Evolutionary conservation across 2,329 filamentous ascomycete species (phyloP), one percentile per base, ranked within the genome.

Genomic region (Fusarium chlamydosporum): DNA sequence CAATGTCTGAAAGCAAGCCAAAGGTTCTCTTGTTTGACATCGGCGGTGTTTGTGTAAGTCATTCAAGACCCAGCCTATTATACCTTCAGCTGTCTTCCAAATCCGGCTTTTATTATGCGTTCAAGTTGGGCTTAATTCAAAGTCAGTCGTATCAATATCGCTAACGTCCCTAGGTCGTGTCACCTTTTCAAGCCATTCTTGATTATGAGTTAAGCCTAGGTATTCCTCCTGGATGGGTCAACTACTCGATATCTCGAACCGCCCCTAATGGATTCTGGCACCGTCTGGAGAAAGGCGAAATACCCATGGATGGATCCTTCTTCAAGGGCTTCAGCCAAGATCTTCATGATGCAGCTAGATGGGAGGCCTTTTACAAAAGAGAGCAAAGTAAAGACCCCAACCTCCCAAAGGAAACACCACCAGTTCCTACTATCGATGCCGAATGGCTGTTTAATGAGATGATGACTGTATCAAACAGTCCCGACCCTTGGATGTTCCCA

Each of bases 21-120:
- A 91, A 92, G 72, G 92, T 92, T 56, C 82, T 96, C 33, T 84
- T 99, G 23, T 98, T 98, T 79, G 96, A 99, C 80, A 96, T 99
- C 72, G 96, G 96, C 38, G 96, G 96, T 66, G 96, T 99, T 72
- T 96, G 93, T 85, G 95, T 97, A 91, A 85, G 93, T 89, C 42
- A 34, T 23, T 23, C 10, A 35, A 46, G 27, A 35, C 51, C 34
- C 8, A 7, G 42, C 15, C 16, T 37, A 4, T 33, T 37, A 37
- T 12, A 37, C n/a, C 29, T 12, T 31, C 16, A 13, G n/a, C 6
- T 15, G 18, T 23, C 13, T 12, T 20, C 18, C 38, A 20, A 12
- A 11, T 37, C 29, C 35, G 12, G 10, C 13, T 6, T 43, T n/a
- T 34, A 4, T n/a, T 18, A 15, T 26, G 16, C 4, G 6, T 20